Conservation (phyloP, 306 rosid species). For the Pueraria montana region DNA sequence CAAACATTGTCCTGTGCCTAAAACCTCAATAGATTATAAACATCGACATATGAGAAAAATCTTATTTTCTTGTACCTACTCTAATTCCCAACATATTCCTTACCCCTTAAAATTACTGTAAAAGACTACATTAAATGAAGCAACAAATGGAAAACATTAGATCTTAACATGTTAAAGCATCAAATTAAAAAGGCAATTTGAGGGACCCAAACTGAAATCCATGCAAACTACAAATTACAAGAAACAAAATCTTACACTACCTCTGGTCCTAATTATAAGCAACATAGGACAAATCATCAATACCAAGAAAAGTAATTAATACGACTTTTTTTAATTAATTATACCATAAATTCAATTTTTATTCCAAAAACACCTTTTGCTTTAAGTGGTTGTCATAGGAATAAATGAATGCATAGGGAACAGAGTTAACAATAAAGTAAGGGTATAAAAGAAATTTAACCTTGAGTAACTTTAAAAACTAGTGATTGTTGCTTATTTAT, state of each 20-base stretch:
- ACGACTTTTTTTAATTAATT: too few relatives aligned
- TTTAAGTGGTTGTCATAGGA: too few relatives aligned
- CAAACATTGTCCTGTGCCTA: background rate
- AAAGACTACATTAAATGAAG: background rate
- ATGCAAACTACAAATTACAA: background rate
- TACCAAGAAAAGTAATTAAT: too few relatives aligned
- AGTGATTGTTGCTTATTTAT: too few relatives aligned
- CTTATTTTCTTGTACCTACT: background rate
- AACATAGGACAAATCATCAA: too few relatives aligned
- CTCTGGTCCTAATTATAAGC: too few relatives aligned
- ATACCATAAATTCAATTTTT: too few relatives aligned
- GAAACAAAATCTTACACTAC: background rate
- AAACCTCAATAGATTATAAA: background rate
- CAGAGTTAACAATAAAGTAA: too few relatives aligned
- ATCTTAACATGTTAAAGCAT: background rate
- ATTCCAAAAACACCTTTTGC: too few relatives aligned
- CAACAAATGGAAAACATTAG: background rate
- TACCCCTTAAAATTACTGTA: background rate
- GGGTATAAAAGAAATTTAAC: too few relatives aligned
- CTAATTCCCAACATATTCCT: background rate
- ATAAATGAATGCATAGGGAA: too few relatives aligned
- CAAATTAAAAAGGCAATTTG: constrained; percentile 2
- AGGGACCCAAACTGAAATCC: constrained; percentile 15
- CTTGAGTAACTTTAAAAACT: too few relatives aligned
- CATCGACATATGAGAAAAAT: background rate